Evolutionary conservation across 345 rosid genomes (phyloP), one percentile per base, ranked within the genome.

Genomic region (Reutealis trisperma): DNA sequence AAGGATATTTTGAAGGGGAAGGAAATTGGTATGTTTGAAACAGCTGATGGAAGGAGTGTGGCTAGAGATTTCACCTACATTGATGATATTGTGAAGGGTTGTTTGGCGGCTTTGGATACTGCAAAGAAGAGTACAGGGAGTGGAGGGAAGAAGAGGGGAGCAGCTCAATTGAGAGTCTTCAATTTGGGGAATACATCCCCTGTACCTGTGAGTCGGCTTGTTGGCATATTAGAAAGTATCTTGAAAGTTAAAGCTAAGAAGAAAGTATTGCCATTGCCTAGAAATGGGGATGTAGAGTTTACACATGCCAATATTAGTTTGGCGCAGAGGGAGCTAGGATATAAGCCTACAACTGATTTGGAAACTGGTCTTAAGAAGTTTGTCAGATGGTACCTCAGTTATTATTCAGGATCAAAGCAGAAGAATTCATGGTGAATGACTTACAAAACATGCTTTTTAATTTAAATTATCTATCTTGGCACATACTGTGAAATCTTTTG

Each of bases 291-390:
- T 25, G 78, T 75, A 11, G 78, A 75, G 72, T 75, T 75, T 55
- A 75, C 78, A 6, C 67, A 75, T 41, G 78, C 78, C 8, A 75
- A 75, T 58, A 75, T 75, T 45, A 67, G 73, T 66, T 57, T 57
- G 55, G 78, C 78, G 2, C 78, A 67, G 52, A 67, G 67, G 47
- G 78, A 75, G 25, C 78, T 75, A 25, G 78, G 78, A 24, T 75
- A 75, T 57, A 67, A 42, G 73, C 78, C 73, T 54, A 37, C 78
- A 2, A 44, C 72, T 37, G 73, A 75, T 75, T 85, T 90, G 83
- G 94, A 90, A 79, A 75, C 85, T 0, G 97, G 97, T 47, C 32
- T 89, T 80, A 90, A 87, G 78, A 89, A 92, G 88, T 92, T 92
- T 78, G 93, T 88, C 79, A 85, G 82, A 74, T 89, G 97, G 97